Base-by-base conservation (phyloP, 225 moss, liverwort and hornwort species). In the Marchantia polymorpha region DNA sequence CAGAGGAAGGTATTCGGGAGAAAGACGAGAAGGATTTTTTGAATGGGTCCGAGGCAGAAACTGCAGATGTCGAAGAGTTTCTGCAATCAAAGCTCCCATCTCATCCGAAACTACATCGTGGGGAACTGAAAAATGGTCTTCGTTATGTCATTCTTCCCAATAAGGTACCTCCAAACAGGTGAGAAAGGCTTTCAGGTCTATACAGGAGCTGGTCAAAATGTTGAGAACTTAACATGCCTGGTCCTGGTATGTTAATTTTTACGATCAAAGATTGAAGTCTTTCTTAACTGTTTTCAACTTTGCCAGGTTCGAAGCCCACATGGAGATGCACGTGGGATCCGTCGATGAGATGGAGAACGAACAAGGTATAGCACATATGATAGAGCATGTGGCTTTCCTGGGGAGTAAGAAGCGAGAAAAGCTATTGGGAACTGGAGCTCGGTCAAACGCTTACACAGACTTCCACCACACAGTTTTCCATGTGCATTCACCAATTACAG, bases 321-420 rank as follows among this genome's bases (percentile, higher is more conserved):
- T 99, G 95, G 99, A 99, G 90, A 99, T 99, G 99, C 99, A 99
- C 84, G 99, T 99, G 6, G 99, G 99, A 64, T 99, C 99, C 69
- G 99, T 99, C 64, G 99, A 99, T 83, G 99, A 99, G 82, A 84
- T 85, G 66, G 95, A 95, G 72, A 79, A 92, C 61, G 99, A 99
- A 86, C 99, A 99, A 88, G 99, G 99, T 31, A 99, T 99, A 89
- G 99, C 99, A 60, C 99, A 99, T 82, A 99, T 99, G 99, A 99
- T 99, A 82, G 99, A 99, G 75, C 99, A 99, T 87, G 99, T 99
- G 78, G 99, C 99, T 69, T 99, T 99, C 74, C 89, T 99, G 78
- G 99, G 99, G 74, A 99, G 99, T 82, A 99, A 99, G 83, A 99
- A 99, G 90, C 90, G 99, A 61, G 99, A 99, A 82, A 95, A 94